Evolutionary conservation across 805 yeast species (phyloP).

Genomic region (Spencermartinsiella europaea): DNA sequence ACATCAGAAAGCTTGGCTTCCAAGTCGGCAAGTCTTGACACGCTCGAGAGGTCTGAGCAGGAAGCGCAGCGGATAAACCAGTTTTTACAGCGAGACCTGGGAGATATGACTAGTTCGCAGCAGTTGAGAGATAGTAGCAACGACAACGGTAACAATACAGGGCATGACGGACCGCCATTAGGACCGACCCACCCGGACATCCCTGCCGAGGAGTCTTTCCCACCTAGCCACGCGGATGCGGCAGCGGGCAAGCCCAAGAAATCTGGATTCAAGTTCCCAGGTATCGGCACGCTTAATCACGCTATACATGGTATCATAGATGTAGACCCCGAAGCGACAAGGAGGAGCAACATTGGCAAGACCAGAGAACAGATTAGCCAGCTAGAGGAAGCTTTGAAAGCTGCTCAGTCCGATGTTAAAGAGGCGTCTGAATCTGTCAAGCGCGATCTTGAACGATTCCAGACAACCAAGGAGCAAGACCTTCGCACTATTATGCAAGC

Average conservation of each 20-base stretch:
- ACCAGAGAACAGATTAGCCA: constrained; percentile 42
- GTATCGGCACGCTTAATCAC: constrained; percentile 45
- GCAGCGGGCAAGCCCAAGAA: constrained; percentile 24
- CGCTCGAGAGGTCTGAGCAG: constrained; percentile 39
- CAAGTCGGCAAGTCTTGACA: constrained; percentile 32
- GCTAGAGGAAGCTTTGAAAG: constrained; percentile 46
- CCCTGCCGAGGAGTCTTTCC: constrained; percentile 4
- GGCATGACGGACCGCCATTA: not conserved
- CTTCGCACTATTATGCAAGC: constrained; percentile 47
- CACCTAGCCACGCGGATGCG: constrained; percentile 12
- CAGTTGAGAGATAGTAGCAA: not conserved
- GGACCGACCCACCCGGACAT: not conserved
- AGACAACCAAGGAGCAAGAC: constrained; percentile 45
- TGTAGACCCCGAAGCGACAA: constrained; percentile 58
- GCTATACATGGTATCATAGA: constrained; percentile 59
- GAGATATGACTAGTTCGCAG: constrained; percentile 4
- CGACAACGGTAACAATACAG: not conserved
- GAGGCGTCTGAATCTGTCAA: constrained; percentile 42
- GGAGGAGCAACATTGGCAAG: constrained; percentile 46
- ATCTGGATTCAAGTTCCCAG: constrained; percentile 48
- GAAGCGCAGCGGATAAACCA: constrained; percentile 41
- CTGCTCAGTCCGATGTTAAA: constrained; percentile 49
- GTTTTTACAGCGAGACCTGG: constrained; percentile 23
- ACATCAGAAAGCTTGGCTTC: constrained; percentile 36
- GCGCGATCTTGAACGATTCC: constrained; percentile 42